These are phyloP conservation scores for Sisymbrium irio DNA, from an alignment of 345 rosid genomes.

Conservation along the genomic window DNA sequence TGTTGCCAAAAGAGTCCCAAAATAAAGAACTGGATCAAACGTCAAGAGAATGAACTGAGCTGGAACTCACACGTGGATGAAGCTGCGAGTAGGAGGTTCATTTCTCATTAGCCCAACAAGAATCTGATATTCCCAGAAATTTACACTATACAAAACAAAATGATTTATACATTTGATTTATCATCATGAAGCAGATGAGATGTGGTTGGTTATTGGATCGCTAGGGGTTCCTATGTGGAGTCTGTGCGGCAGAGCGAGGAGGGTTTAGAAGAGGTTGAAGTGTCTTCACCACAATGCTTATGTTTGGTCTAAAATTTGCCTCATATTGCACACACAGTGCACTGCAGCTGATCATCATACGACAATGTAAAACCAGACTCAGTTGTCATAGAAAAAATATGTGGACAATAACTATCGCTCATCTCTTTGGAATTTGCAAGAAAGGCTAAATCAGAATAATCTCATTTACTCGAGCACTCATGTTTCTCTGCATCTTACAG, in stretches of 20 bases:
- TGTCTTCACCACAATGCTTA: conserved; percentile 80
- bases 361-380: not conserved
- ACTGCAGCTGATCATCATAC: conserved; percentile 60
- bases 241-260: conserved; percentile 34
- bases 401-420: not conserved
- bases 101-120: too few relatives aligned
- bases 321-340: conserved; percentile 76
- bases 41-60: too few relatives aligned
- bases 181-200: not conserved
- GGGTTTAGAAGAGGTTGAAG: conserved; percentile 59
- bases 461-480: too few relatives aligned
- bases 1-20: too few relatives aligned
- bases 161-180: conserved; percentile 12
- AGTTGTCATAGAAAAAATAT: not conserved
- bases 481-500: too few relatives aligned
- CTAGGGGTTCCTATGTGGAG: conserved; percentile 32
- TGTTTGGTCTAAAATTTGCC: conserved; percentile 77
- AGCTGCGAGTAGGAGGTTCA: too few relatives aligned
- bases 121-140: not conserved
- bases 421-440: not conserved
- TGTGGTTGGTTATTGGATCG: conserved; percentile 2
- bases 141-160: not conserved
- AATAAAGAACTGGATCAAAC: too few relatives aligned
- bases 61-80: too few relatives aligned
- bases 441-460: not conserved